Evolutionary conservation across 2,329 filamentous ascomycete genomes (phyloP).

Genomic region (Aspergillus sp.): DNA sequence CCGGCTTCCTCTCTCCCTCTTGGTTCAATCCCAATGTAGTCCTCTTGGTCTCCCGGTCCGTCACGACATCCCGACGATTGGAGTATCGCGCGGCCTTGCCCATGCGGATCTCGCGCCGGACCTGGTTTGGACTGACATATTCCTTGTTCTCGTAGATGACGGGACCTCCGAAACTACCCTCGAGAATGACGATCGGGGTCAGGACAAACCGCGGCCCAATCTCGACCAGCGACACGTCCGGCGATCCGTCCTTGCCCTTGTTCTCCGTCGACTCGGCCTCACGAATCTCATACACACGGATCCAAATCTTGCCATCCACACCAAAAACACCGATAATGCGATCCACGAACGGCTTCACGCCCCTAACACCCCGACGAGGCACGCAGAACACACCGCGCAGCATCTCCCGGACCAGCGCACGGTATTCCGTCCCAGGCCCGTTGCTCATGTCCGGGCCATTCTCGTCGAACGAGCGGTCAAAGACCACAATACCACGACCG

Average conservation of each 20-base stretch:
- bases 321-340: slow-evolving; percentile 89
- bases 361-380: slow-evolving; percentile 68
- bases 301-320: slow-evolving; percentile 91
- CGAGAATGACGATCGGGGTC: slow-evolving; percentile 89
- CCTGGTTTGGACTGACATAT: slow-evolving; percentile 92
- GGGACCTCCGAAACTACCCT: slow-evolving; percentile 88
- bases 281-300: slow-evolving; percentile 86
- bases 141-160: slow-evolving; percentile 98
- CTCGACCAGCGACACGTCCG: slow-evolving; percentile 76
- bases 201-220: slow-evolving; percentile 90
- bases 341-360: slow-evolving; percentile 92
- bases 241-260: slow-evolving; percentile 49
- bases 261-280: slow-evolving; percentile 60
- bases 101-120: slow-evolving; percentile 70
- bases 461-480: slow-evolving; percentile 77
- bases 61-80: slow-evolving; percentile 61
- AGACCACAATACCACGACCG: slow-evolving; percentile 80
- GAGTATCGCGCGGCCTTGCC: slow-evolving; percentile 72
- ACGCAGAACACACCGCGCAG: slow-evolving; percentile 88
- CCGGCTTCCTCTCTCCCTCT: slow-evolving; percentile 49
- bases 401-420: slow-evolving; percentile 64
- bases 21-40: slow-evolving; percentile 68
- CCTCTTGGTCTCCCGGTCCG: slow-evolving; percentile 66
- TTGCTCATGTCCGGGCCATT: slow-evolving; percentile 63
- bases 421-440: slow-evolving; percentile 39